A percentile compares a stretch with the other conserved stretches of the same genome.
phyloP scores from a whole-genome alignment of 208 protist species.

The Leishmania gerbilli region DNA sequence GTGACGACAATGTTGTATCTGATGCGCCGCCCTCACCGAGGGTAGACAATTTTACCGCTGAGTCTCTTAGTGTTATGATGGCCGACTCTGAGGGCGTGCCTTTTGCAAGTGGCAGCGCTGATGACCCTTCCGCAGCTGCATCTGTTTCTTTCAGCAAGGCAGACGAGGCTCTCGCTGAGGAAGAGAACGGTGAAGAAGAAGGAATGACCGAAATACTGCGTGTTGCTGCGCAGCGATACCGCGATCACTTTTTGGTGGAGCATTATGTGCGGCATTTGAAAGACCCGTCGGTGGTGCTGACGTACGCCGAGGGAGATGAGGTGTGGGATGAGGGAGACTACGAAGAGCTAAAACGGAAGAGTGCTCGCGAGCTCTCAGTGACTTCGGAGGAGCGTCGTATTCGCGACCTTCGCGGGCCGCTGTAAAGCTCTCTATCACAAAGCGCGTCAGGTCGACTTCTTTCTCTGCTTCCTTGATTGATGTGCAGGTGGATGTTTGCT shows the following conservation, averaged over 20 bases:
- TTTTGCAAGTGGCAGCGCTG: background rate
- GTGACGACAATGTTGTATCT: background rate
- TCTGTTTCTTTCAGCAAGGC: background rate
- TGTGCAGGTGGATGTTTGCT: background rate
- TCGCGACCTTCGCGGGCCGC: conserved; percentile 35
- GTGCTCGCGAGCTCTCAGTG: conserved; percentile 5
- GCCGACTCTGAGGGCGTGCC: background rate
- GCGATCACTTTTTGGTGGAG: conserved; percentile 51
- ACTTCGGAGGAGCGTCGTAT: conserved; percentile 28
- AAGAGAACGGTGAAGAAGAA: conserved; percentile 16
- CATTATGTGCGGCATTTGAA: conserved; percentile 65
- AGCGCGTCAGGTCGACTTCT: background rate
- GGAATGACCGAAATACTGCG: conserved; percentile 9
- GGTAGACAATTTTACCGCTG: conserved; percentile 28
- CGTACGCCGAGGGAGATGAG: conserved; percentile 87
- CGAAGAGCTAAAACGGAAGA: conserved; percentile 31
- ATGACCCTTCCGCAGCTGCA: background rate
- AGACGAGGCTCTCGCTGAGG: background rate
- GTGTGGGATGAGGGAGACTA: conserved; percentile 90
- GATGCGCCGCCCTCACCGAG: background rate
- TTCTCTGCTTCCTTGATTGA: background rate
- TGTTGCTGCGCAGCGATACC: conserved; percentile 49
- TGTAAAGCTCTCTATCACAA: conserved; percentile 20
- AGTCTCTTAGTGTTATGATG: conserved; percentile 28
- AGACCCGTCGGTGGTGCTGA: conserved; percentile 54